Conservation (phyloP, 116 monocot genomes). For the Dioscorea cayenensis region DNA sequence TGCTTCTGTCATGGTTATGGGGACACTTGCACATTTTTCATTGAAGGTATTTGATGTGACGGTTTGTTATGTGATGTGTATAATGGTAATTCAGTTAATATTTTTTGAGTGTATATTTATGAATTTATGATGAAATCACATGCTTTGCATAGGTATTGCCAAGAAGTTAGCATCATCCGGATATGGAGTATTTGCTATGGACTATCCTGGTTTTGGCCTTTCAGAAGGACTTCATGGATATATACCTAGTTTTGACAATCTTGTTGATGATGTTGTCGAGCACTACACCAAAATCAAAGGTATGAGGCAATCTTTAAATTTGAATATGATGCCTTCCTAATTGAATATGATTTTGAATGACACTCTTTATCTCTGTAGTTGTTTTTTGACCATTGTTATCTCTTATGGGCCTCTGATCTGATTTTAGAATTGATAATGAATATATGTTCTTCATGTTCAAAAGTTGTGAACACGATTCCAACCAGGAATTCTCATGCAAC, state of each 20-base stretch:
- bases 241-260: conserved; percentile 74
- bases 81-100: too few relatives aligned
- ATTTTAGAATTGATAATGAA: too few relatives aligned
- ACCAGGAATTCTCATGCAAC: too few relatives aligned
- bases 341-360: too few relatives aligned
- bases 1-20: conserved; percentile 98
- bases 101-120: neutral
- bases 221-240: conserved; percentile 97
- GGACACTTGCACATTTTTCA: conserved; percentile 91
- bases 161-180: conserved; percentile 77
- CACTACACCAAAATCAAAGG: conserved; percentile 84
- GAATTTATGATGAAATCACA: neutral
- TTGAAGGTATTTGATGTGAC: conserved; percentile 63
- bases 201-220: conserved; percentile 98
- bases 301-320: conserved; percentile 1
- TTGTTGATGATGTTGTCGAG: conserved; percentile 80
- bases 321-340: too few relatives aligned
- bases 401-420: too few relatives aligned
- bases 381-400: too few relatives aligned
- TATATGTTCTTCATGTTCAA: too few relatives aligned
- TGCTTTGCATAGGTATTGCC: conserved; percentile 60
- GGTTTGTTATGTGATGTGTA: neutral
- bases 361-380: too few relatives aligned
- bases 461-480: too few relatives aligned
- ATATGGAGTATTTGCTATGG: conserved; percentile 93